Evolutionary conservation across 2,329 filamentous ascomycete species (phyloP), one percentile per base, ranked within the genome.

Genomic region (Ceratocystis cubensis): DNA sequence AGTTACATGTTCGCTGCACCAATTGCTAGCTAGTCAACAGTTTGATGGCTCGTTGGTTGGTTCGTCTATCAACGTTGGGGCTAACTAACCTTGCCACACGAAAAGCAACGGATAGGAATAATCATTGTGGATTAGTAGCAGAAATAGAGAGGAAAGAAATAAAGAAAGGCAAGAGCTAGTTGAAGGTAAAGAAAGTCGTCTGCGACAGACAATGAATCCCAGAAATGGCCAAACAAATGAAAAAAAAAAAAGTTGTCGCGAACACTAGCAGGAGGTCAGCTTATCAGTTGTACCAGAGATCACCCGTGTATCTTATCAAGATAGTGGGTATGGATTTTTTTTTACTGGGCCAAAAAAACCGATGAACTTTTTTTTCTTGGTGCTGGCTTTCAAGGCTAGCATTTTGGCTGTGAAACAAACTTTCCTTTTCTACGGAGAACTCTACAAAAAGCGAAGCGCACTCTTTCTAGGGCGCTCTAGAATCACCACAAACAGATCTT

Each of bases 61-160:
- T 13, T 25, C 5, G 20, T 25, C 8, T 25, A 53, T 8, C 48
- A 25, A 25, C 8, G 45, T 48, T 65, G 48, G 22, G 22, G 25
- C 46, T 8, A 57, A 71, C 77, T 68, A 78, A 96, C 94, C 89
- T 99, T 99, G 77, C 94, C 94, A 77, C 94, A 99, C 67, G 94
- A 97, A 79, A 99, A 99, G 80, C 94, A 99, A 72, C 94, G 91
- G 71, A 99, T 90, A 2, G 94, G 94, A 72, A 99, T 97, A 78
- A 99, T 99, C 94, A 99, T 99, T 67, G 78, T 88, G 79, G 71
- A 69, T 62, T 37, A 4, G 44, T 30, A 41, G 53, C 5, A 64
- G 61, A 66, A 53, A 22, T 41, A 22, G 20, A 46, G 28, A n/a
- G 4, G 15, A 25, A 50, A 41, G 22, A 30, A 30, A 48, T 22